These are phyloP conservation scores for Aspergillus cejpii DNA, from an alignment of 2,329 filamentous ascomycete genomes.

Conservation along the genomic window DNA sequence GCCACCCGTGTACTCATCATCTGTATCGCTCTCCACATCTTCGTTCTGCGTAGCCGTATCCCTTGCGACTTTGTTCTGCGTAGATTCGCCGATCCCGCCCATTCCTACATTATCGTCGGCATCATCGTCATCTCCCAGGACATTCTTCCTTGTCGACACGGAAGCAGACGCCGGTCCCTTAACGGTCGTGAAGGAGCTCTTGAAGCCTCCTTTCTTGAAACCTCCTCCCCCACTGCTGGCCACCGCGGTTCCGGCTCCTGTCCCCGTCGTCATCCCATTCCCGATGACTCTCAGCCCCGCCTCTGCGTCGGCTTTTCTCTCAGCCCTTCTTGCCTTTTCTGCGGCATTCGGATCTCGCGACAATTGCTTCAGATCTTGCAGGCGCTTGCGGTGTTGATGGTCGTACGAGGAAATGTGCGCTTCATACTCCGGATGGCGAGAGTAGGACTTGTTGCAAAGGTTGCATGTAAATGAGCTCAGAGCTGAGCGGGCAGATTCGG, in stretches of 20 bases:
- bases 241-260: slow-evolving; percentile 18
- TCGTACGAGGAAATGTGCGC: slow-evolving; percentile 91
- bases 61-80: slow-evolving; percentile 3
- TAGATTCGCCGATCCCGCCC: slow-evolving; percentile 7
- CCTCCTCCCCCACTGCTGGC: slow-evolving; percentile 30
- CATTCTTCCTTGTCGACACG: slow-evolving; percentile 36
- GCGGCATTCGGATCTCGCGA: slow-evolving; percentile 40
- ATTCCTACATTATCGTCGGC: slow-evolving; percentile 28
- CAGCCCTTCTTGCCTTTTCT: slow-evolving; percentile 39
- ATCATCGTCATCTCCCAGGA: slow-evolving; percentile 40
- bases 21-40: slow-evolving; percentile 64
- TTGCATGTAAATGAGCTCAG: slow-evolving; percentile 75
- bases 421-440: slow-evolving; percentile 92
- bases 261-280: slow-evolving; percentile 13
- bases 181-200: slow-evolving; percentile 62
- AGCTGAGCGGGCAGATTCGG: slow-evolving; percentile 64
- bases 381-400: slow-evolving; percentile 78
- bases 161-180: slow-evolving; percentile 31
- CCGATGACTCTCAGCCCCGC: slow-evolving; percentile 36
- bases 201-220: slow-evolving; percentile 79
- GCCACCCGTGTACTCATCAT: slow-evolving; percentile 53
- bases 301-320: slow-evolving; percentile 40
- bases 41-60: slow-evolving; percentile 5
- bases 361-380: slow-evolving; percentile 43
- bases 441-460: slow-evolving; percentile 89